Evolutionary conservation across 257 asterid genomes (phyloP).

Genomic region (Scutellaria barbata): DNA sequence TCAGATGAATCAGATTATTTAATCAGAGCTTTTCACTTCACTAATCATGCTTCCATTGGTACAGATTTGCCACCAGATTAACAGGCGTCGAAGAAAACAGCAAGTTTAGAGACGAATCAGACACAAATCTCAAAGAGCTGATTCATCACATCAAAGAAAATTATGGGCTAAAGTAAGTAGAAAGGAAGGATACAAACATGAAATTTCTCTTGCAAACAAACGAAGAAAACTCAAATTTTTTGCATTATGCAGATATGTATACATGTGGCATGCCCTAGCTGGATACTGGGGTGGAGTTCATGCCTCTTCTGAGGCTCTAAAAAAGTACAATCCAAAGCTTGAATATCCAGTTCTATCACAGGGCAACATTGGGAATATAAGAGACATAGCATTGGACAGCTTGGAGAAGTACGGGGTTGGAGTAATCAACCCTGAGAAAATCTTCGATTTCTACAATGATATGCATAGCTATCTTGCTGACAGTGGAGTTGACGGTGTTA

Average conservation of each 20-base stretch:
- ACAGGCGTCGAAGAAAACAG: conserved; percentile 56
- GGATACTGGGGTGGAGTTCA: conserved; percentile 88
- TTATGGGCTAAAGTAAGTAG: conserved; percentile 55
- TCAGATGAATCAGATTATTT: neutral
- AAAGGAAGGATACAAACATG: neutral
- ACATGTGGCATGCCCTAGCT: conserved; percentile 77
- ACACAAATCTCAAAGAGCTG: conserved; percentile 44
- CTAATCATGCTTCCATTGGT: conserved; percentile 22
- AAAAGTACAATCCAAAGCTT: conserved; percentile 63
- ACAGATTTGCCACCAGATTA: conserved; percentile 60
- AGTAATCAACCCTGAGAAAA: conserved; percentile 51
- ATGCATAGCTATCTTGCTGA: conserved; percentile 67
- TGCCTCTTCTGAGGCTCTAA: conserved; percentile 44
- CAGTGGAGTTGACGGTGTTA: conserved; percentile 74
- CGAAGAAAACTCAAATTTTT: neutral
- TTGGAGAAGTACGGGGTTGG: conserved; percentile 76
- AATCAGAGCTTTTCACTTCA: neutral
- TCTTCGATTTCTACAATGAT: conserved; percentile 61
- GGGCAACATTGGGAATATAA: conserved; percentile 55
- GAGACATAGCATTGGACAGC: conserved; percentile 63
- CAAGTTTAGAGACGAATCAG: conserved; percentile 47
- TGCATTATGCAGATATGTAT: conserved; percentile 52
- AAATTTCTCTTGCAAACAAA: neutral
- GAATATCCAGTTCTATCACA: conserved; percentile 64
- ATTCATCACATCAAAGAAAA: conserved; percentile 51